These are phyloP conservation scores for Chaetomium sp. DNA, from an alignment of 2,329 filamentous ascomycete species.

Conservation along the genomic window DNA sequence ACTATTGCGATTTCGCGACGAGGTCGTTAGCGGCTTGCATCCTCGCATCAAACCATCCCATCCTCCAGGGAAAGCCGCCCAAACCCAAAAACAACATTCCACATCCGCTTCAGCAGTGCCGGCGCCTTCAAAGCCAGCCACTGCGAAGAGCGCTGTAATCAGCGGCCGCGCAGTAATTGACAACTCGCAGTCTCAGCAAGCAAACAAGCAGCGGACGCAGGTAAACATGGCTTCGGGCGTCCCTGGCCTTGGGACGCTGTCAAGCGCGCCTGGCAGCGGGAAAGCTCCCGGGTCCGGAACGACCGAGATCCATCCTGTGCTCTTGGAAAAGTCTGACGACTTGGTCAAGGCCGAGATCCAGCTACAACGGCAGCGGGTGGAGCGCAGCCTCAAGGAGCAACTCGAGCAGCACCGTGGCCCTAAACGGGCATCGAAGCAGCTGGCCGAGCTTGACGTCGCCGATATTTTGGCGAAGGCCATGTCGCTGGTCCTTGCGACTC, in stretches of 20 bases:
- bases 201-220: conserved; percentile 29
- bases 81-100: conserved; percentile 15
- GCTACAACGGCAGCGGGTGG: conserved; percentile 78
- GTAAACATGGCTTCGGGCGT: conserved; percentile 27
- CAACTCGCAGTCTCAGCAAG: conserved; percentile 30
- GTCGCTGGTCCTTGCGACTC: conserved; percentile 69
- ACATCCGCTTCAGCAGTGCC: conserved; percentile 23
- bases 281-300: conserved; percentile 51
- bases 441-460: conserved; percentile 68
- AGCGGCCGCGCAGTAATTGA: conserved; percentile 28
- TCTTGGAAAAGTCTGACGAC: conserved; percentile 84
- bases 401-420: conserved; percentile 62
- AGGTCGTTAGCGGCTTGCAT: conserved; percentile 76
- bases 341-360: conserved; percentile 80
- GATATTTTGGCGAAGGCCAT: conserved; percentile 73
- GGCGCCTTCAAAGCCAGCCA: conserved; percentile 16
- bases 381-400: conserved; percentile 76
- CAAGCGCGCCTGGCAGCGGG: conserved; percentile 20
- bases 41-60: conserved; percentile 60
- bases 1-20: conserved; percentile 78
- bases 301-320: conserved; percentile 76
- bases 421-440: conserved; percentile 52
- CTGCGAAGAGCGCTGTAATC: conserved; percentile 24
- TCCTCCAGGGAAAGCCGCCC: conserved; percentile 38
- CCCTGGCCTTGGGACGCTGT: conserved; percentile 32